A percentile compares a stretch with the other conserved stretches of the same genome.
These are phyloP conservation scores for Termitomyces eurrhizus DNA, from an alignment of 768 basidiomycete species.

Conservation along the genomic window DNA sequence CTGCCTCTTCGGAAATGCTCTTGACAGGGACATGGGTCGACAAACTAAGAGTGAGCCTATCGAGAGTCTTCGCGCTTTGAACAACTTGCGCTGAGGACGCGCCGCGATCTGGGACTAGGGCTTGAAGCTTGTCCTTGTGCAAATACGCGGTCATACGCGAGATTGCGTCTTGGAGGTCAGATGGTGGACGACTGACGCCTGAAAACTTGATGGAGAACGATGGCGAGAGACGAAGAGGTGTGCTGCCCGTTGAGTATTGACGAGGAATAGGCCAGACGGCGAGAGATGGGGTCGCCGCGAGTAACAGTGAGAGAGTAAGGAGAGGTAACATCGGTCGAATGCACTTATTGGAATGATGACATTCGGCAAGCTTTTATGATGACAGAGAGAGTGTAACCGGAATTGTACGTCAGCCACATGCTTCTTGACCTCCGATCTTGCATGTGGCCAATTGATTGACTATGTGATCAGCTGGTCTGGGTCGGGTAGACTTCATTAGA, in stretches of 20 bases:
- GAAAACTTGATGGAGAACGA: slow-evolving; percentile 40
- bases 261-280: slow-evolving; percentile 39
- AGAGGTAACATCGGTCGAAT: slow-evolving; percentile 13
- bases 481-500: not conserved
- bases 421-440: not conserved
- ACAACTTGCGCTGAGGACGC: slow-evolving; percentile 41
- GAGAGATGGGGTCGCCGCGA: slow-evolving; percentile 18
- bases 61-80: slow-evolving; percentile 36
- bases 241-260: slow-evolving; percentile 38
- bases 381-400: not conserved
- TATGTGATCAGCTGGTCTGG: not conserved
- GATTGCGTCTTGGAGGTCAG: slow-evolving; percentile 55
- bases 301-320: slow-evolving; percentile 14
- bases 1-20: slow-evolving; percentile 53
- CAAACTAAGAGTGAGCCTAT: slow-evolving; percentile 43
- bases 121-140: slow-evolving; percentile 51
- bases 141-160: slow-evolving; percentile 41
- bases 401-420: slow-evolving; percentile 9
- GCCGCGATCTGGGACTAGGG: slow-evolving; percentile 60
- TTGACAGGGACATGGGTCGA: slow-evolving; percentile 27
- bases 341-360: not conserved
- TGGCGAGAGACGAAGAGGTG: slow-evolving; percentile 31
- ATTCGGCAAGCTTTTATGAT: not conserved
- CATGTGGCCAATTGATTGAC: not conserved
- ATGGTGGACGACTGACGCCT: slow-evolving; percentile 38